Conservation (phyloP, 345 rosid species). For the Toxicodendron radicans region DNA sequence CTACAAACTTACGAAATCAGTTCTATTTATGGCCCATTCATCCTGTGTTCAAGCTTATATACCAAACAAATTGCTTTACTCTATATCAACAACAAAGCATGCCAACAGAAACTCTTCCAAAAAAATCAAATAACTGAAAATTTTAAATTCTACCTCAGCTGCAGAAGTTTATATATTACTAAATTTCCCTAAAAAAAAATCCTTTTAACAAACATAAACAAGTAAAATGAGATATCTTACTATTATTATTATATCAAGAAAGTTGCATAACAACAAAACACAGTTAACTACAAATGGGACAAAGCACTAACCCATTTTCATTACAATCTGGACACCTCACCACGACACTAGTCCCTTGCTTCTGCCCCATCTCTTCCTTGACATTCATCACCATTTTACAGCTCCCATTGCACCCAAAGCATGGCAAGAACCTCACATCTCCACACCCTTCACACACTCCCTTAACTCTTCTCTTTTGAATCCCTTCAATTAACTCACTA, state of each 20-base stretch:
- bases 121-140: not conserved
- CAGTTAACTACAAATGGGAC: slow-evolving; percentile 56
- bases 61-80: not conserved
- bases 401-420: slow-evolving; percentile 78
- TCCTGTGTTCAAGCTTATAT: not conserved
- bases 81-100: not conserved
- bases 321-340: slow-evolving; percentile 75
- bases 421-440: slow-evolving; percentile 70
- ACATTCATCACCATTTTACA: slow-evolving; percentile 44
- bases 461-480: slow-evolving; percentile 43
- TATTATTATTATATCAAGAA: not conserved
- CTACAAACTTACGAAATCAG: not conserved
- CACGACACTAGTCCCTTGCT: slow-evolving; percentile 33
- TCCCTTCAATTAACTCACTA: slow-evolving; percentile 50
- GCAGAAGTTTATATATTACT: not conserved
- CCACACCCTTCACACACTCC: slow-evolving; percentile 67
- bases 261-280: not conserved
- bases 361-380: slow-evolving; percentile 21
- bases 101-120: not conserved
- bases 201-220: not conserved
- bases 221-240: not conserved
- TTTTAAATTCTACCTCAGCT: not conserved
- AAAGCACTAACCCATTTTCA: slow-evolving; percentile 85
- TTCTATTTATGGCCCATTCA: not conserved
- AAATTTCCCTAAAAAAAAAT: not conserved